Conservation (phyloP, 306 rosid genomes). For the Begonia fuchsioides region DNA sequence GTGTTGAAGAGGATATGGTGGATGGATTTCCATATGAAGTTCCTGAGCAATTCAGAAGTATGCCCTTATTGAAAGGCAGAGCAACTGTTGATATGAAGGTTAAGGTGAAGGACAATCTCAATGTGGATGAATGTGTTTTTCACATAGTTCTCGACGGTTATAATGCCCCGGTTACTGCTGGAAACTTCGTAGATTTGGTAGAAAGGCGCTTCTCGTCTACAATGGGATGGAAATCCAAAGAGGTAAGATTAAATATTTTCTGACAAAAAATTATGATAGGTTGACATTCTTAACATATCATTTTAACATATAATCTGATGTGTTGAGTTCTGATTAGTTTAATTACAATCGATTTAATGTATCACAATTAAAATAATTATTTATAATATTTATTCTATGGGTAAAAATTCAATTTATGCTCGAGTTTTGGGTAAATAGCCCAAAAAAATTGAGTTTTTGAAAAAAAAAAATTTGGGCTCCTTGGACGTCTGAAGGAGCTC, state of each 20-base stretch:
- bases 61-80: constrained; percentile 92
- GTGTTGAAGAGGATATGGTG: constrained; percentile 99
- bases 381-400: too few species aligned
- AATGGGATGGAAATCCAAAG: constrained; percentile 98
- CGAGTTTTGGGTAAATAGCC: too few species aligned
- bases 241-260: constrained; percentile 53
- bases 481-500: too few species aligned
- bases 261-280: too few species aligned
- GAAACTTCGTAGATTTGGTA: constrained; percentile 88
- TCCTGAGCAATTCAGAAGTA: constrained; percentile 63
- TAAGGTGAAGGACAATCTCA: constrained; percentile 93
- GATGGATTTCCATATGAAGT: constrained; percentile 87
- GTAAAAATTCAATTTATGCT: too few species aligned
- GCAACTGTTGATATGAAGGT: constrained; percentile 98
- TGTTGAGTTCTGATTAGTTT: too few species aligned
- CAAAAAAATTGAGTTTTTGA: too few species aligned
- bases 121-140: constrained; percentile 60
- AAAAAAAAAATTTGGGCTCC: too few species aligned
- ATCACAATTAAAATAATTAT: too few species aligned
- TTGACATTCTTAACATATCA: too few species aligned
- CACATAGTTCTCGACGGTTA: constrained; percentile 91
- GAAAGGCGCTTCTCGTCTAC: constrained; percentile 82
- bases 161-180: constrained; percentile 87
- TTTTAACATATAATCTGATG: too few species aligned
- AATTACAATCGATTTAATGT: too few species aligned